Conservation (phyloP, 495 filamentous ascomycete genomes). For the Cercophora sp. region DNA sequence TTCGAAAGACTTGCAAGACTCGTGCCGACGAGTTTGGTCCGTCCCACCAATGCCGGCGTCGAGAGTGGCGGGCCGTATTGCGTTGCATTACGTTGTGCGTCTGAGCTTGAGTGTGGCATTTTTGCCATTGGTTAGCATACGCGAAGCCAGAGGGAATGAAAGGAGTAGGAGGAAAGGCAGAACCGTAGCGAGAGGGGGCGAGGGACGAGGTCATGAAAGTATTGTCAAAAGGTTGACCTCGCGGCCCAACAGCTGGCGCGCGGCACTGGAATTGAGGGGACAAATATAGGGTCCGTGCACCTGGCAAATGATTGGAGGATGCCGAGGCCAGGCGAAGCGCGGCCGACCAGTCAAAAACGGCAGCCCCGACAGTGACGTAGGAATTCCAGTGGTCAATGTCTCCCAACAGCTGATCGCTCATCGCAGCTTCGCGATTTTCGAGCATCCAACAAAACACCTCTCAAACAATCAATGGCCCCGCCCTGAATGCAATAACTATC, state of each 20-base stretch:
- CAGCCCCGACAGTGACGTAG: neutral
- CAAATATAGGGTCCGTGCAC: neutral
- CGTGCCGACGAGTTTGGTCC: constrained; percentile 4
- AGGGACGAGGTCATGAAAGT: constrained; percentile 2
- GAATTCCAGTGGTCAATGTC: too few relatives aligned
- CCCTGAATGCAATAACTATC: too few relatives aligned
- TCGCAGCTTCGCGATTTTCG: neutral
- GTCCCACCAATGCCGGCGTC: constrained; percentile 4
- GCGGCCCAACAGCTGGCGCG: neutral
- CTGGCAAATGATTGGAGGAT: constrained; percentile 2
- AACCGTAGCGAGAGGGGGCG: neutral
- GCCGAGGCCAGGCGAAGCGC: neutral
- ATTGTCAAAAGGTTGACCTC: neutral
- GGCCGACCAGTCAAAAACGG: neutral
- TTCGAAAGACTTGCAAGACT: constrained; percentile 3
- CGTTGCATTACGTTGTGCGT: constrained; percentile 1
- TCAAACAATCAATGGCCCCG: too few relatives aligned
- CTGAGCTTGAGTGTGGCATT: constrained; percentile 7
- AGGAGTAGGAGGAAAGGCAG: constrained; percentile 6
- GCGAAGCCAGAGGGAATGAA: neutral
- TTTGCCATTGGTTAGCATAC: constrained; percentile 1
- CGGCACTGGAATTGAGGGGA: neutral
- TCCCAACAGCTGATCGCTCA: too few relatives aligned
- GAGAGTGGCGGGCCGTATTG: constrained; percentile 2
- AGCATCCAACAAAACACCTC: too few relatives aligned